Conservation (phyloP, 345 rosid genomes). For the Arabidopsis arenosa region DNA sequence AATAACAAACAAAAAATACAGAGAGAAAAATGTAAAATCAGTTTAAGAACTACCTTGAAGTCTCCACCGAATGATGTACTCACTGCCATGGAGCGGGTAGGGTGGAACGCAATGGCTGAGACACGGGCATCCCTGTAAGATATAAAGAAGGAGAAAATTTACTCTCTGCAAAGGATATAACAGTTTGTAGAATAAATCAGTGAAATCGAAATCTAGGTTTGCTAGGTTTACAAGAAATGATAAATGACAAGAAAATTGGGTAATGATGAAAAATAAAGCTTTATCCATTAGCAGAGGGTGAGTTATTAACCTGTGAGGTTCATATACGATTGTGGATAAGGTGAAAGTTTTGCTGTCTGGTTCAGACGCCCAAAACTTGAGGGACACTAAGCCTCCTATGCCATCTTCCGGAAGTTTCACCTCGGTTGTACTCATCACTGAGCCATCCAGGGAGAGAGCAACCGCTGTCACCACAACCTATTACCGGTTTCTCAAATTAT, state of each 20-base stretch:
- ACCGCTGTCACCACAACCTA: constrained; percentile 82
- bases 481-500: constrained; percentile 34
- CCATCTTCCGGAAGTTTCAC: constrained; percentile 88
- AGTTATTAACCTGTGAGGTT: constrained; percentile 82
- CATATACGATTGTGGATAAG: constrained; percentile 83
- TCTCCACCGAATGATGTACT: constrained; percentile 88
- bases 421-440: constrained; percentile 82
- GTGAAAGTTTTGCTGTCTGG: constrained; percentile 65
- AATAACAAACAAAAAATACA: not conserved
- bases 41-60: constrained; percentile 73
- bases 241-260: not conserved
- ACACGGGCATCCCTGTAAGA: constrained; percentile 73
- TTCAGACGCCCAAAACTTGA: constrained; percentile 78
- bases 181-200: not conserved
- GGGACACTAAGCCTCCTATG: constrained; percentile 83
- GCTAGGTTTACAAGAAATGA: not conserved
- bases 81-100: constrained; percentile 71
- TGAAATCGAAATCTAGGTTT: not conserved
- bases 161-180: constrained; percentile 12
- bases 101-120: constrained; percentile 83
- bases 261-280: not conserved
- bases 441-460: constrained; percentile 81
- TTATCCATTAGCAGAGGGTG: constrained; percentile 13
- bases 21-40: not conserved
- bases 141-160: not conserved